Base-by-base conservation (phyloP, 1,139 yeast species). In the Taphrina sp. region DNA sequence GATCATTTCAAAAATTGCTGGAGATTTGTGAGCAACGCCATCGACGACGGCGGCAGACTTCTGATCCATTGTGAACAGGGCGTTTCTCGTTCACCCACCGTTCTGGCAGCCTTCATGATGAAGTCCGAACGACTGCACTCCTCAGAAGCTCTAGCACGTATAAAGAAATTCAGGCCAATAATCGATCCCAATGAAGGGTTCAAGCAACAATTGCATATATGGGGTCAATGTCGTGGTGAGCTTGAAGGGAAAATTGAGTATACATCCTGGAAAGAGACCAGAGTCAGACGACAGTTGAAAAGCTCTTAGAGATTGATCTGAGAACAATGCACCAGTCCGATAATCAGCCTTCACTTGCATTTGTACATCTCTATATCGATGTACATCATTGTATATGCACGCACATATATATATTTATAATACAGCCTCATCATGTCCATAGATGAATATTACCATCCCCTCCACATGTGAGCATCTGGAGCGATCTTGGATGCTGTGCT, bases 41-140 rank as follows among this genome's bases (percentile, higher is more conserved):
- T 87, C 36, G 77, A 53, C 17, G 54, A 54, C 2, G 64, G 64
- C 38, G 65, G 64, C 4, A 67, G 68, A 19, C 66, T 71, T 4
- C 64, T 72, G 14, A 72, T 73, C n/a, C 76, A 73, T 59, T 73
- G 70, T 60, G 58, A 49, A 3, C 95, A 95, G 29, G 98, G 97
- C 1, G 78, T 82, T 22, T 86, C 95, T 2, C 73, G 98, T 61
- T 84, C 95, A 0, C 86, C 80, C 0, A 72, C 95, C 0, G 74
- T 87, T 28, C 73, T 82, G 10, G 75, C 82, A 38, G 94, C 95
- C 1, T 92, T 83, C 67, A 69, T 92, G 60, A 88, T 92, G 94
- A 78, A 79, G 64, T 77, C 79, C 60, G 82, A 83, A 68, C 76
- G 80, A 5, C 74, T 87, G 67, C 71, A 72, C 5, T 70, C 80